Percentiles rank a stretch among this genome's conserved stretches.
phyloP scores from a whole-genome alignment of 2,329 filamentous ascomycete species.

The Ophiocordyceps camponoti-rufipedis region DNA sequence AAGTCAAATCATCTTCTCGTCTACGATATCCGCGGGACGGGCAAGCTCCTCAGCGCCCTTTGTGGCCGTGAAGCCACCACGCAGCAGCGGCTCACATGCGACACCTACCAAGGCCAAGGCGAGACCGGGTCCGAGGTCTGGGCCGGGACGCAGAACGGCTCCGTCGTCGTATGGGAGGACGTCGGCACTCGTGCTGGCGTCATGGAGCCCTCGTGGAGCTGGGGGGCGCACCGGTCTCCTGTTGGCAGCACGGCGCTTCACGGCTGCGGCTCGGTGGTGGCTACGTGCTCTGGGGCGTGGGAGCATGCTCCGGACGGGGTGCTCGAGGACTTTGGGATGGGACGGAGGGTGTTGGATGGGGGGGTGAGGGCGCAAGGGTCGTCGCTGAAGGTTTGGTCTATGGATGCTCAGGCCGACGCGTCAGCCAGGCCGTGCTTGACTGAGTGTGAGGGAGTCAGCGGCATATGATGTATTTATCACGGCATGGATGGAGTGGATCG shows the following conservation, averaged over 20 bases:
- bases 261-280: slow-evolving; percentile 33
- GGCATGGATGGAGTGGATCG: too few relatives aligned
- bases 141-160: slow-evolving; percentile 36
- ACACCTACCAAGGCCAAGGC: slow-evolving; percentile 27
- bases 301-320: slow-evolving; percentile 8
- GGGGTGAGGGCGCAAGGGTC: slow-evolving; percentile 6
- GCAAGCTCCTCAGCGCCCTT: slow-evolving; percentile 35
- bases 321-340: neutral
- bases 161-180: slow-evolving; percentile 39
- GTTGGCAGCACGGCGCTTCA: slow-evolving; percentile 33
- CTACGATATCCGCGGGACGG: slow-evolving; percentile 43
- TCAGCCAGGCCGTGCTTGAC: neutral
- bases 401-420: slow-evolving; percentile 1
- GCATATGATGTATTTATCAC: too few relatives aligned
- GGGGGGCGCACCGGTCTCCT: slow-evolving; percentile 26
- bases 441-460: too few relatives aligned
- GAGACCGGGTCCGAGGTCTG: slow-evolving; percentile 38
- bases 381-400: slow-evolving; percentile 7
- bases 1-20: slow-evolving; percentile 35
- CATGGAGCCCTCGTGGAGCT: slow-evolving; percentile 27
- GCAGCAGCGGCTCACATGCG: slow-evolving; percentile 37
- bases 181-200: slow-evolving; percentile 29
- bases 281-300: slow-evolving; percentile 39
- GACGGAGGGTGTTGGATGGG: neutral
- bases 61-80: slow-evolving; percentile 28